These are phyloP conservation scores for Tuber umbilicatum DNA, from an alignment of 495 filamentous ascomycete genomes.

Conservation along the genomic window DNA sequence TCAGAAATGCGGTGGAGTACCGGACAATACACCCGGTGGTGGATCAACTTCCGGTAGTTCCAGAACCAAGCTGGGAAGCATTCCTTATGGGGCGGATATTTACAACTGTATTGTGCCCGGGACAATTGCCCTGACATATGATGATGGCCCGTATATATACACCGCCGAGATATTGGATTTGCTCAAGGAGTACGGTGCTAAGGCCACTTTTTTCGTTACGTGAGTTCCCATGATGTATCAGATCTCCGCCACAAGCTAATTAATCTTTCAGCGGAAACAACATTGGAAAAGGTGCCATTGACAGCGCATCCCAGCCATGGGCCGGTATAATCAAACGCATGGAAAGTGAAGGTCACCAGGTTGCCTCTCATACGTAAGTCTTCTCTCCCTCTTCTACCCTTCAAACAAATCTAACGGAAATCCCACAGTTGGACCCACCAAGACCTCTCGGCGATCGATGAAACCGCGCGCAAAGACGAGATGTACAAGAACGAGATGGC, in stretches of 20 bases:
- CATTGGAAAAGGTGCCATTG: constrained; percentile 54
- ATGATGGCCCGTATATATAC: constrained; percentile 50
- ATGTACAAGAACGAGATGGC: constrained; percentile 41
- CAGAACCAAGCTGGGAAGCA: constrained; percentile 1
- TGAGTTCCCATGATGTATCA: constrained; percentile 5
- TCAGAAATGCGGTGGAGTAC: background rate
- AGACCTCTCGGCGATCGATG: constrained; percentile 39
- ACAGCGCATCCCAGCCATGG: constrained; percentile 10
- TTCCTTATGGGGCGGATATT: constrained; percentile 15
- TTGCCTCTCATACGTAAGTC: constrained; percentile 40
- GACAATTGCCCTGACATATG: constrained; percentile 46
- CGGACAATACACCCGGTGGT: background rate
- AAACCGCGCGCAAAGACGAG: constrained; percentile 29
- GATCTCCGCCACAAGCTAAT: background rate
- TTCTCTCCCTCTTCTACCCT: background rate
- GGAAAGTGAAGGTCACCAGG: constrained; percentile 38
- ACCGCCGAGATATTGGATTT: constrained; percentile 64
- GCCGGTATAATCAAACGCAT: constrained; percentile 18
- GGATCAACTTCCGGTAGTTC: constrained; percentile 8
- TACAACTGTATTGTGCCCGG: constrained; percentile 28
- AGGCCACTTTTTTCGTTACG: constrained; percentile 69
- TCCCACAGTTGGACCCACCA: constrained; percentile 42
- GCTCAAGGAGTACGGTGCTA: constrained; percentile 53
- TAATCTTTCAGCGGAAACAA: constrained; percentile 53
- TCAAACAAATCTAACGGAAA: constrained; percentile 31